These are phyloP conservation scores for Tylopilus sp. DNA, from an alignment of 768 basidiomycete genomes.

Conservation along the genomic window DNA sequence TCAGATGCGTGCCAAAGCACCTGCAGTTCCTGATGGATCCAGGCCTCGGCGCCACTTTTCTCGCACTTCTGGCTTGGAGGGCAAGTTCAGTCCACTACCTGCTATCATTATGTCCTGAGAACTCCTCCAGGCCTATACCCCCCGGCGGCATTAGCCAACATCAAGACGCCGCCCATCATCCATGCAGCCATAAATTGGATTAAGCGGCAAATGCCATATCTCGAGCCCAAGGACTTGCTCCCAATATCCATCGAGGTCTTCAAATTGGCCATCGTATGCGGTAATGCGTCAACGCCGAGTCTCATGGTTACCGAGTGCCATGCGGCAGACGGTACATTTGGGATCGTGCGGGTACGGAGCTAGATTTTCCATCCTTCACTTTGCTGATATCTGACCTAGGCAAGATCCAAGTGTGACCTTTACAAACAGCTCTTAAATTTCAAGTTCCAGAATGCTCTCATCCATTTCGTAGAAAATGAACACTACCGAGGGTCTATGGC, in stretches of 20 bases:
- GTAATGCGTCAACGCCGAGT: conserved; percentile 82
- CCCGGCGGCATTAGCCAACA: conserved; percentile 24
- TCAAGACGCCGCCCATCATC: conserved; percentile 33
- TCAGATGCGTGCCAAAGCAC: conserved; percentile 52
- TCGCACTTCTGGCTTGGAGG: conserved; percentile 39
- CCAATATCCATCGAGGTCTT: conserved; percentile 78
- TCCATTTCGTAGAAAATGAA: conserved; percentile 73
- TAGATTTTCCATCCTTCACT: not conserved
- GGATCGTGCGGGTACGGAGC: conserved; percentile 63
- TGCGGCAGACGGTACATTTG: conserved; percentile 73
- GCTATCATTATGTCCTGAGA: not conserved
- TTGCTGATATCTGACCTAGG: conserved; percentile 39
- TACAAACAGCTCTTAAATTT: conserved; percentile 79
- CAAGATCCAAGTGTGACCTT: conserved; percentile 75
- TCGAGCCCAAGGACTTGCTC: conserved; percentile 80
- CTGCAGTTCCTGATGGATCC: conserved; percentile 14
- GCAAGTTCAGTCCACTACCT: conserved; percentile 21
- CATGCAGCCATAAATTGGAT: conserved; percentile 49
- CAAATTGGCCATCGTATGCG: conserved; percentile 79
- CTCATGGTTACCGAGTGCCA: conserved; percentile 81
- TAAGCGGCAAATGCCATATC: conserved; percentile 58
- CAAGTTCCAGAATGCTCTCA: conserved; percentile 60
- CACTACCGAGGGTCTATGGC: conserved; percentile 68
- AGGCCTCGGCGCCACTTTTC: conserved; percentile 38
- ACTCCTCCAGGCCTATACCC: conserved; percentile 20